Evolutionary conservation across 2,329 filamentous ascomycete species (phyloP), one percentile per base, ranked within the genome.

Genomic region (Aspergillus eucalypticola): DNA sequence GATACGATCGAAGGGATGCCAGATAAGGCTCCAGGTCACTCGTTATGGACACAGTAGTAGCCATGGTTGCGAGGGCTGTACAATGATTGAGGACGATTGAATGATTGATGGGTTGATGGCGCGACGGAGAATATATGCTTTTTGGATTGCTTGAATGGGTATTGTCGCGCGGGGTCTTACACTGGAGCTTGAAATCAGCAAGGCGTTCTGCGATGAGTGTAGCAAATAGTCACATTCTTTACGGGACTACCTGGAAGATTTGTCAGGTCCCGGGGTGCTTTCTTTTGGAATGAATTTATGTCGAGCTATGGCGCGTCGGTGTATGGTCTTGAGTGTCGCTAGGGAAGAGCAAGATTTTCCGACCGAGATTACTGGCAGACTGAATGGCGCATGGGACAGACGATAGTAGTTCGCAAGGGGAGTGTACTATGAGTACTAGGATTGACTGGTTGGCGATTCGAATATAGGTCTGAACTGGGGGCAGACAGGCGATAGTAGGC

Each of bases 41-140:
- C 7, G 70, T 73, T 48, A 73, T 69, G n/a, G 69, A 66, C 21
- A 73, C 71, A 8, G 67, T 72, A 11, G 69, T 72, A 11, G 69
- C 61, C 71, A 73, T 73, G 52, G 32, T 64, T 41, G 62, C 53
- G 32, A 41, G 29, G 52, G 48, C 57, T 56, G 54, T 60, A 38
- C 51, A 19, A 52, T 29, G 42, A 23, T 29, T 8, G 55, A 52
- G 8, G n/a, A 35, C 23, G 52, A 51, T n/a, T 46, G 35, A 38
- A 35, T 23, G 52, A 51, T n/a, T 46, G 35, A 38, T 21, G 21
- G 27, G 8, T 11, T 25, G 15, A 21, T 11, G 49, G 41, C 19
- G 54, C 39, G 54, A 35, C 32, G 44, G 52, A 25, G 42, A 49
- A 35, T 52, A 39, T 25, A 21, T 25, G 27, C 23, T 38, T 27